Conservation (phyloP, 768 basidiomycete genomes). For the Hysterangium stoloniferum region DNA sequence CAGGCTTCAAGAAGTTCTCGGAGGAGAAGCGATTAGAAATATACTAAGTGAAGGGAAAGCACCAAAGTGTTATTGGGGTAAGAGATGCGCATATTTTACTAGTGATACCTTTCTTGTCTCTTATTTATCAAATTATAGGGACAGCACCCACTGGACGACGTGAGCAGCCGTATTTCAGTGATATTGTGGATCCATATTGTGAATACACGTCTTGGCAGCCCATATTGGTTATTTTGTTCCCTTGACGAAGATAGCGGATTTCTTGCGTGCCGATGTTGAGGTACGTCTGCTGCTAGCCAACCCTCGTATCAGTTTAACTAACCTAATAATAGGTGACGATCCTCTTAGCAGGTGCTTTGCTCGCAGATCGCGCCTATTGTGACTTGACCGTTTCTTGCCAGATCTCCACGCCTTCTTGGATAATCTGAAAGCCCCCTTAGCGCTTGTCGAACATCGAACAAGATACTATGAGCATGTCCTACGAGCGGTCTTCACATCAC, state of each 20-base stretch:
- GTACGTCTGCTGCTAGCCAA: slow-evolving; percentile 30
- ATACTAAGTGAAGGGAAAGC: slow-evolving; percentile 70
- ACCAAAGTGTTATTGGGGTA: slow-evolving; percentile 92
- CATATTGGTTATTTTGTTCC: slow-evolving; percentile 98
- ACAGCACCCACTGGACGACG: slow-evolving; percentile 92
- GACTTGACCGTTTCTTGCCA: too few species aligned
- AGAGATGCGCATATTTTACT: slow-evolving; percentile 25
- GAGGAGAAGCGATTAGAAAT: slow-evolving; percentile 73
- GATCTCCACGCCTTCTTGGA: slow-evolving; percentile 97
- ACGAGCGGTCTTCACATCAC: slow-evolving; percentile 73
- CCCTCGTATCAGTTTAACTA: neutral
- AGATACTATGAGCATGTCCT: slow-evolving; percentile 86
- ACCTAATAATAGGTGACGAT: too few species aligned
- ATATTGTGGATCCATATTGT: neutral
- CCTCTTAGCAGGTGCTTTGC: too few species aligned
- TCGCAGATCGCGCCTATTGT: too few species aligned
- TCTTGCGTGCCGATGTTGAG: slow-evolving; percentile 86
- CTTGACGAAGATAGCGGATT: slow-evolving; percentile 92
- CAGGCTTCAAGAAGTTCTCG: slow-evolving; percentile 79
- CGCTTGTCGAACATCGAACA: slow-evolving; percentile 80
- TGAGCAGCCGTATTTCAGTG: slow-evolving; percentile 41
- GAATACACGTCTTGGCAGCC: slow-evolving; percentile 39
- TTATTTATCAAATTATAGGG: slow-evolving; percentile 39
- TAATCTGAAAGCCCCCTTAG: slow-evolving; percentile 91
- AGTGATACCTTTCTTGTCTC: neutral